These are phyloP conservation scores for Nicotiana tabacum DNA, from an alignment of 257 asterid species.

Conservation along the genomic window DNA sequence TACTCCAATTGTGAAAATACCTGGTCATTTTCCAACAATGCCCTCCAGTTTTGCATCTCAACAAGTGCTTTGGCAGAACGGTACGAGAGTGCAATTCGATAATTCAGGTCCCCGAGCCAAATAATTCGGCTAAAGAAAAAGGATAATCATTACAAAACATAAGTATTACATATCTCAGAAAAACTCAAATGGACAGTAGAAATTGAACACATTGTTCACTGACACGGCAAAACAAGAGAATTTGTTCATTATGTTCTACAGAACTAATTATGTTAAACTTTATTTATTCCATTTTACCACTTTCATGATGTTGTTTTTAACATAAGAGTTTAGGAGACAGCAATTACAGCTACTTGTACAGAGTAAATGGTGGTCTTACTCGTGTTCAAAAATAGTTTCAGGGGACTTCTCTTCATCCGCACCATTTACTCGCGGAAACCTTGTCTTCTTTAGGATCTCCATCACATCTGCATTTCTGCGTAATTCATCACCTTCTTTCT, in stretches of 20 bases:
- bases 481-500: constrained; percentile 93
- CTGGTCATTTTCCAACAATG: constrained; percentile 88
- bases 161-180: neutral
- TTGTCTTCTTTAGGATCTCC: constrained; percentile 88
- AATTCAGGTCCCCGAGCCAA: constrained; percentile 98
- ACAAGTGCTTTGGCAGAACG: constrained; percentile 94
- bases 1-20: constrained; percentile 27
- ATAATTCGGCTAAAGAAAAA: constrained; percentile 62
- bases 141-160: constrained; percentile 9
- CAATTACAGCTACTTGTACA: neutral
- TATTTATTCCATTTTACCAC: neutral
- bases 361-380: constrained; percentile 41
- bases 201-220: neutral
- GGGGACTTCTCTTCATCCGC: constrained; percentile 79
- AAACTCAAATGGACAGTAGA: neutral
- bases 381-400: constrained; percentile 79
- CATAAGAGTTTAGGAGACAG: neutral
- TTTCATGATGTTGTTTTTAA: neutral
- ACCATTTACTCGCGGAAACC: constrained; percentile 80
- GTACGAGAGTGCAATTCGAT: constrained; percentile 84
- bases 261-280: neutral
- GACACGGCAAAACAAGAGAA: neutral
- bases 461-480: constrained; percentile 89
- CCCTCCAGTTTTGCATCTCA: constrained; percentile 99
- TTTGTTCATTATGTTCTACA: neutral